Evolutionary conservation across 148 eudicot genomes (phyloP), one percentile per base, ranked within the genome.

Genomic region (Fagopyrum esculentum): DNA sequence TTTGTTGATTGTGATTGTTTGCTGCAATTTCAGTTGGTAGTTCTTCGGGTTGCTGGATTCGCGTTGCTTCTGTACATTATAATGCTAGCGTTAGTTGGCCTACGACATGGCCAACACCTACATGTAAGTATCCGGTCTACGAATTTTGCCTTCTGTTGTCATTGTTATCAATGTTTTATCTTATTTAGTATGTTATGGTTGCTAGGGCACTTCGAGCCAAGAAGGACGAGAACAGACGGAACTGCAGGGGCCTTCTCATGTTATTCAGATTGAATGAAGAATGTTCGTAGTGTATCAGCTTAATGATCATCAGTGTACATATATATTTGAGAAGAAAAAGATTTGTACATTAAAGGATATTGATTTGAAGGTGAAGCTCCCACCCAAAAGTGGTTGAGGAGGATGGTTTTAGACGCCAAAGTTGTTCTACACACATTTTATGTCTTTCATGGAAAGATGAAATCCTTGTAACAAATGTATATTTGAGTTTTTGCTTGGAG

Each of bases 351-450:
- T 35, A 66, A 40, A 66, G 17, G 19, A 66, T 17, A 66, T 40
- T 66, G 71, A 66, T 40, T 13, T 66, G 19, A 66, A 43, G 45
- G 7, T 63, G 16, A 66, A 40, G 71, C 71, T 66, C 71, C 71
- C 71, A 66, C 71, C 71, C 19, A 40, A 66, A 35, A 66, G 71
- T 12, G 71, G 71, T 66, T 35, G 71, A 66, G 71, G 71, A 66
- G 71, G 4, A 66, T 6, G 59, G 17, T 55, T 35, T 66, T 66
- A 66, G 45, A 66, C 6, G 46, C 71, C 40, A 12, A 66, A 66
- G 13, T 35, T 13, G 22, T 35, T 11, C 69, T 19, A 19, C 30
- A 57, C 10, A 15, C 30, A 17, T 35, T 35, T 35, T 35, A 35
- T 35, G 30, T 57, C 63, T 57, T 57, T 22, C 19, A 19, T 57